phyloP scores from a whole-genome alignment of 1,284 basidiomycete species.

The Pseudozyma thailandica region DNA sequence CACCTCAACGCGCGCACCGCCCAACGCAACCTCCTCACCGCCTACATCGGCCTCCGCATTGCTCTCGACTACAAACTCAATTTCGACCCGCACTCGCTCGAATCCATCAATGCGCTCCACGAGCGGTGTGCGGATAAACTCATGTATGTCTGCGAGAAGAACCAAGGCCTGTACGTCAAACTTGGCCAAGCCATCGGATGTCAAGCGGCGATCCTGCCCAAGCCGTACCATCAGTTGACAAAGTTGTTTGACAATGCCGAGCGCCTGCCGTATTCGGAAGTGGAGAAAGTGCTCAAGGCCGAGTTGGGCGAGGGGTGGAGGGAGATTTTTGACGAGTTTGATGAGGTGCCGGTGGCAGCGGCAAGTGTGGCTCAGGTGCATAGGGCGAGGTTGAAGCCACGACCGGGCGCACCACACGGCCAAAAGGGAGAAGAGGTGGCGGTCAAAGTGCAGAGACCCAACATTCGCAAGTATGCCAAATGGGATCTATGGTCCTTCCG shows the following conservation, averaged over 20 bases:
- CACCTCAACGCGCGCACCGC: slow-evolving; percentile 43
- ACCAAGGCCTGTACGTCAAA: slow-evolving; percentile 61
- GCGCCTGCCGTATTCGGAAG: slow-evolving; percentile 41
- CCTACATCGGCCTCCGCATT: slow-evolving; percentile 50
- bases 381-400: slow-evolving; percentile 42
- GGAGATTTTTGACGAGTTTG: slow-evolving; percentile 51
- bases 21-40: slow-evolving; percentile 54
- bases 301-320: slow-evolving; percentile 53
- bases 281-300: slow-evolving; percentile 46
- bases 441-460: slow-evolving; percentile 62
- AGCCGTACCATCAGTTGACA: slow-evolving; percentile 56
- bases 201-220: slow-evolving; percentile 59
- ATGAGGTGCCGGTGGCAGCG: slow-evolving; percentile 54
- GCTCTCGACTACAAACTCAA: slow-evolving; percentile 64
- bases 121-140: slow-evolving; percentile 56
- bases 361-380: slow-evolving; percentile 64
- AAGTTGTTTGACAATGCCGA: slow-evolving; percentile 64
- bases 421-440: slow-evolving; percentile 48
- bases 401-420: slow-evolving; percentile 14
- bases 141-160: slow-evolving; percentile 57
- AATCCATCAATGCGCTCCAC: slow-evolving; percentile 57
- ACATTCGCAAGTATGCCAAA: slow-evolving; percentile 58
- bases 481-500: slow-evolving; percentile 60
- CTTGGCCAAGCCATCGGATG: slow-evolving; percentile 60
- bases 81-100: slow-evolving; percentile 50